These are phyloP conservation scores for Aspergillus jensenii DNA, from an alignment of 2,329 filamentous ascomycete species.

Conservation along the genomic window DNA sequence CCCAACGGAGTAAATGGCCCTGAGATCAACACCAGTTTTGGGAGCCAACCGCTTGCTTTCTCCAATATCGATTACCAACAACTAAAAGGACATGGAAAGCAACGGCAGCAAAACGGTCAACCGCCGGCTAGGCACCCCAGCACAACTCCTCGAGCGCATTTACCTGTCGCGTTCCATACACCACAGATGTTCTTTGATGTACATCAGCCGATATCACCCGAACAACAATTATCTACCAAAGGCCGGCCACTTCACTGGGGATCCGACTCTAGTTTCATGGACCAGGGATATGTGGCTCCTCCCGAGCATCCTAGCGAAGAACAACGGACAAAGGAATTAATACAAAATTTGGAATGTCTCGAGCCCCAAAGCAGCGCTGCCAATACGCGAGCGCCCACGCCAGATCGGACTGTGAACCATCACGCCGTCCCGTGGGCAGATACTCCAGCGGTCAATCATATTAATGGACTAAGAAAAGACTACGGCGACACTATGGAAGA, in stretches of 20 bases:
- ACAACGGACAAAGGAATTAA: constrained; percentile 55
- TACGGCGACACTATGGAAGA: constrained; percentile 24
- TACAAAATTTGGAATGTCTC: constrained; percentile 59
- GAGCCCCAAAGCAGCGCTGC: constrained; percentile 58
- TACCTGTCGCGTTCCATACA: constrained; percentile 37
- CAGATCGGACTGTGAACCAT: constrained; percentile 33
- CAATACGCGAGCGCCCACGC: constrained; percentile 61
- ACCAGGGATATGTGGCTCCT: constrained; percentile 60
- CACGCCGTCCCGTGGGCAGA: constrained; percentile 18
- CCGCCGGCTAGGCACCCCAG: constrained; percentile 13
- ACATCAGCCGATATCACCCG: constrained; percentile 32
- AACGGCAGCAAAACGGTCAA: constrained; percentile 16
- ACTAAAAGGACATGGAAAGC: constrained; percentile 20
- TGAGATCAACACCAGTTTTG: constrained; percentile 30
- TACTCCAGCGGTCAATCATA: constrained; percentile 6
- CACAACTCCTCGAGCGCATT: constrained; percentile 18
- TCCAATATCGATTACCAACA: constrained; percentile 21
- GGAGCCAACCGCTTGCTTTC: constrained; percentile 30
- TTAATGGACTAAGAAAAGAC: constrained; percentile 14
- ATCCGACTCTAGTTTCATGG: constrained; percentile 65
- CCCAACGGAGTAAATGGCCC: constrained; percentile 33
- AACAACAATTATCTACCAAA: constrained; percentile 42
- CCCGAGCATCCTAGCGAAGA: constrained; percentile 60
- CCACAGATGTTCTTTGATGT: constrained; percentile 40
- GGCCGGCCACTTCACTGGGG: constrained; percentile 60